Base-by-base conservation (phyloP, 495 filamentous ascomycete species). In the Penicillium flavigenum region DNA sequence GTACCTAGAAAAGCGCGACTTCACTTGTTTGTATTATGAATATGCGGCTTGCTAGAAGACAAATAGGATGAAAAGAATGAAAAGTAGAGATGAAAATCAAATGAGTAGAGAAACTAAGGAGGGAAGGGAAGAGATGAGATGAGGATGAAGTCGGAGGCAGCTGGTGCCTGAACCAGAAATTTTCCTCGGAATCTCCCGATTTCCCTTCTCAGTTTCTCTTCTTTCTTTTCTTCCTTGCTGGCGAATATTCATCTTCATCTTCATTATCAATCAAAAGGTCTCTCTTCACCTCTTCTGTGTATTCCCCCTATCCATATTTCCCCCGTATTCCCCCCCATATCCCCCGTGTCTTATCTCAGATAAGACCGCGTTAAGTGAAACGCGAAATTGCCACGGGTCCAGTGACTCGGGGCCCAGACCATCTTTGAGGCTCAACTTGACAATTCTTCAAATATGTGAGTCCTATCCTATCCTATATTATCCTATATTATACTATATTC, bases 351-450 rank as follows among this genome's bases (percentile, higher is more conserved):
- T 57, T 56, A 63, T 63, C 11, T 14, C 17, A 45, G 62, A 65
- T 65, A 65, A 65, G 61, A 59, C 59, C 75, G 75, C 72, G 75
- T 76, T 66, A 78, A 76, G 71, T 79, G 75, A 65, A 76, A 79
- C 76, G 71, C 76, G 76, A 79, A 74, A 73, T 63, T 66, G 62
- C 60, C 74, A 67, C 74, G 74, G 64, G 58, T 63, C 73, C 62
- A 66, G 73, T 76, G 70, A 76, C 72, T 59, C 68, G 51, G 51
- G 32, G 22, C 17, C 27, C 47, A 48, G 46, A 32, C 46, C 46
- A 5, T 32, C 31, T 20, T 32, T 12, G 46, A 48, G 45, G 19
- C 47, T 32, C 51, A 32, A 12, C 16, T 32, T 34, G 17, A 26
- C 2, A 39, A 41, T 42, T 47, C 22, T 58, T 24, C 43, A 46